A percentile compares a stretch with the other conserved stretches of the same genome.
phyloP scores from a whole-genome alignment of 768 basidiomycete genomes.

The Amanita exitialis region DNA sequence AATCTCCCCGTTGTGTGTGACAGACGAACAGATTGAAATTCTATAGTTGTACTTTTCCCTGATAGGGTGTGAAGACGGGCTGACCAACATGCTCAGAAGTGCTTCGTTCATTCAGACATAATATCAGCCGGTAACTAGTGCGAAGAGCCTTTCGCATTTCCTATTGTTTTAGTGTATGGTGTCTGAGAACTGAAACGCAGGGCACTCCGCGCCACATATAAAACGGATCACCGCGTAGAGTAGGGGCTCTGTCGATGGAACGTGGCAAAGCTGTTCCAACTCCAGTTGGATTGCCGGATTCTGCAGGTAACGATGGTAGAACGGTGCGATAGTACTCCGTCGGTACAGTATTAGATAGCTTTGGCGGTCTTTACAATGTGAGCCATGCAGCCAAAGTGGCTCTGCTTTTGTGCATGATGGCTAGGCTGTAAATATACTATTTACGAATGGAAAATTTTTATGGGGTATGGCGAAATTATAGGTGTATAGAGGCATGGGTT shows the following conservation, averaged over 20 bases:
- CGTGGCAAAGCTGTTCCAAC: conserved; percentile 18
- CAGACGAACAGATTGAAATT: too few species aligned
- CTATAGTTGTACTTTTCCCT: too few species aligned
- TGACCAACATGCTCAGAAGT: conserved; percentile 22
- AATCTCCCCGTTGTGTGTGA: too few species aligned
- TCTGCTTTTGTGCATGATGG: too few species aligned
- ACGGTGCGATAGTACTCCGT: conserved; percentile 21
- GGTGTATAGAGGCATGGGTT: too few species aligned
- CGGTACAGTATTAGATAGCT: neutral
- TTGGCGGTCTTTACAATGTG: neutral
- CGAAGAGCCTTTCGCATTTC: conserved; percentile 19
- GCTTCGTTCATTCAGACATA: conserved; percentile 10
- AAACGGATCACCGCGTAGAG: conserved; percentile 36
- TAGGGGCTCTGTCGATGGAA: conserved; percentile 21
- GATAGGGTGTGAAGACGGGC: conserved; percentile 51
- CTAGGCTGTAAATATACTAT: too few species aligned
- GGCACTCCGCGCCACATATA: conserved; percentile 26
- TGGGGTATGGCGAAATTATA: too few species aligned
- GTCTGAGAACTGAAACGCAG: neutral
- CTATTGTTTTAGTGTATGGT: conserved; percentile 17
- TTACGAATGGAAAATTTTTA: too few species aligned
- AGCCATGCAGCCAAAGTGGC: neutral
- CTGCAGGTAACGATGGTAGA: conserved; percentile 22
- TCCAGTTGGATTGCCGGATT: conserved; percentile 24
- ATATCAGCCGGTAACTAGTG: conserved; percentile 16